Evolutionary conservation across 257 asterid species (phyloP).

Genomic region (Thymus quinquecostatus): DNA sequence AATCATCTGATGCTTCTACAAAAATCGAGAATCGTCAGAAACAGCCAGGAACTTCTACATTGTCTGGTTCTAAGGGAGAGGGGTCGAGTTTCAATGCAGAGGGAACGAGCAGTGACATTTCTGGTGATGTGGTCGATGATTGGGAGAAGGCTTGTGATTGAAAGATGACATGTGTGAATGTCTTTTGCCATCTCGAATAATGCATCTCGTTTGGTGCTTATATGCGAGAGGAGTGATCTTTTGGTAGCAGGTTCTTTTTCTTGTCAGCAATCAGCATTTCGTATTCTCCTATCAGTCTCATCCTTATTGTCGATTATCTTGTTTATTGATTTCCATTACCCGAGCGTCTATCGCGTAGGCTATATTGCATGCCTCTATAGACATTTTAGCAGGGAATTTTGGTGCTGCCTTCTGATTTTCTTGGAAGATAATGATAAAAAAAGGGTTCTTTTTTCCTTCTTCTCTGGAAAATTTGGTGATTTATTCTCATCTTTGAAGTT

Average conservation of each 20-base stretch:
- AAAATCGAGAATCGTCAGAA: constrained; percentile 32
- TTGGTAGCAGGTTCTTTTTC: constrained; percentile 3
- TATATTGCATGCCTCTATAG: constrained; percentile 3
- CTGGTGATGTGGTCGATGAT: constrained; percentile 76
- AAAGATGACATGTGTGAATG: constrained; percentile 8
- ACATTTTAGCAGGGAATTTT: background rate
- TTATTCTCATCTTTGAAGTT: too few species aligned
- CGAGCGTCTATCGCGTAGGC: constrained; percentile 1
- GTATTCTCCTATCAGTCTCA: background rate
- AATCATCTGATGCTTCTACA: constrained; percentile 33
- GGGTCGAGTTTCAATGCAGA: constrained; percentile 30
- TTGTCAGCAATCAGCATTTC: background rate
- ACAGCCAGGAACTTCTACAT: constrained; percentile 34
- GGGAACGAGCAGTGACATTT: constrained; percentile 32
- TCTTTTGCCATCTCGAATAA: background rate
- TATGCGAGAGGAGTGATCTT: background rate
- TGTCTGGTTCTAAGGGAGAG: constrained; percentile 34
- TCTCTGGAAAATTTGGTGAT: too few species aligned
- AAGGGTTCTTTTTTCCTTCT: background rate
- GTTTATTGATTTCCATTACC: background rate
- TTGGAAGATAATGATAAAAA: background rate
- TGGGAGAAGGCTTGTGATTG: constrained; percentile 90
- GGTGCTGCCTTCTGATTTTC: background rate
- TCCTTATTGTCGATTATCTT: background rate
- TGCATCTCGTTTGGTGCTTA: background rate